These are phyloP conservation scores for Nyctanthes arbortristis DNA, from an alignment of 257 asterid species.

Conservation along the genomic window DNA sequence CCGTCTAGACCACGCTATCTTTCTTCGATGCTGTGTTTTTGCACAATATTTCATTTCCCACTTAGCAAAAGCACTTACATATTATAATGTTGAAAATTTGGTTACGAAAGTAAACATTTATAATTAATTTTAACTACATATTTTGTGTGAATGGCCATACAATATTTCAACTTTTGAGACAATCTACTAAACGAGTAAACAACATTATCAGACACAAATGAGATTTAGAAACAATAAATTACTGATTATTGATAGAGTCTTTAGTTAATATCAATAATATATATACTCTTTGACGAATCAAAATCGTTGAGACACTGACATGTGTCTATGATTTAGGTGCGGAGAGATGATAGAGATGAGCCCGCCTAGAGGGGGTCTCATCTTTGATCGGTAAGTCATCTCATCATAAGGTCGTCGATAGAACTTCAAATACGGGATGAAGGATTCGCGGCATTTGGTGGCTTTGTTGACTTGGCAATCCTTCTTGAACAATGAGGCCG, in stretches of 20 bases:
- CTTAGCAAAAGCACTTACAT: too few species aligned
- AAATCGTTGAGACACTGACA: constrained; percentile 84
- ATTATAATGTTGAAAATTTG: too few species aligned
- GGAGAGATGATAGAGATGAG: constrained; percentile 86
- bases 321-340: constrained; percentile 59
- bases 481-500: constrained; percentile 70
- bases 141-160: too few species aligned
- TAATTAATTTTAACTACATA: too few species aligned
- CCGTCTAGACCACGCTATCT: constrained; percentile 86
- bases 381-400: constrained; percentile 87
- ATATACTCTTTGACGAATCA: constrained; percentile 42
- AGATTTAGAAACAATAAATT: constrained; percentile 30
- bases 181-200: too few species aligned
- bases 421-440: constrained; percentile 57
- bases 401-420: constrained; percentile 87
- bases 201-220: too few species aligned
- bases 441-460: constrained; percentile 57
- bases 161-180: too few species aligned
- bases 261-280: constrained; percentile 31
- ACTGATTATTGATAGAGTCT: constrained; percentile 31
- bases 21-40: constrained; percentile 46
- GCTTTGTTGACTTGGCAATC: constrained; percentile 43
- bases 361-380: constrained; percentile 90
- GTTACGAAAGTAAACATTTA: too few species aligned
- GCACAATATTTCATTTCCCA: constrained; percentile 75